Base-by-base conservation (phyloP, 2,329 filamentous ascomycete species). In the Trichoderma asperellum region DNA sequence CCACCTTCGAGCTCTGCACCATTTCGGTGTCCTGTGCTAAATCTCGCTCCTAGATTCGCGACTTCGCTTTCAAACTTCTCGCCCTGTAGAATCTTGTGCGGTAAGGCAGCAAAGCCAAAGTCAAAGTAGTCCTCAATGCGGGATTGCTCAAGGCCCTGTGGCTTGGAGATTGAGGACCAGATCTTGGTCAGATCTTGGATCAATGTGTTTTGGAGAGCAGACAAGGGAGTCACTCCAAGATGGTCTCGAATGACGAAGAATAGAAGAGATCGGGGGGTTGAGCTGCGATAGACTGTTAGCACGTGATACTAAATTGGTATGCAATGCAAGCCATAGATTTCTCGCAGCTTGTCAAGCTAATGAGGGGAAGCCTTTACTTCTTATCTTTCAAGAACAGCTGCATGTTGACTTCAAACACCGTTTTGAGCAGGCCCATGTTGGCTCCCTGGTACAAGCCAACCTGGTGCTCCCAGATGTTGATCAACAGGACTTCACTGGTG, bases 391-490 rank as follows among this genome's bases (percentile, higher is more conserved):
- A 85, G 81, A 99, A 99, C 34, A 99, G 85, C 81, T 98, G 95
- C 78, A 99, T 80, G 79, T 99, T 99, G 80, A 99, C 96, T 83
- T 99, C 96, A 75, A 99, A 99, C 4, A 99, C 96, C 0, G 96
- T 99, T 87, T 99, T 99, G 76, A 99, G 85, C 76, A 99, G 82
- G 10, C 96, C 96, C 96, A 99, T 99, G 80, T 99, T 99, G 75
- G 96, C 96, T 69, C 96, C 96, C 82, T 99, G 95, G 79, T 99
- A 99, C 79, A 99, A 81, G 59, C 96, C 96, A 71, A 99, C 96
- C 81, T 99, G 96, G 80, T 97, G 95, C 82, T 99, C 96, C 96
- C 96, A 99, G 74, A 99, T 97, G 79, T 99, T 99, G 81, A 99
- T 92, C 77, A 99, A 96, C 75, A 99, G 86, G 64, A 99, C 95